Conservation (phyloP, 1,139 yeast genomes). For the Pichia sp. region DNA sequence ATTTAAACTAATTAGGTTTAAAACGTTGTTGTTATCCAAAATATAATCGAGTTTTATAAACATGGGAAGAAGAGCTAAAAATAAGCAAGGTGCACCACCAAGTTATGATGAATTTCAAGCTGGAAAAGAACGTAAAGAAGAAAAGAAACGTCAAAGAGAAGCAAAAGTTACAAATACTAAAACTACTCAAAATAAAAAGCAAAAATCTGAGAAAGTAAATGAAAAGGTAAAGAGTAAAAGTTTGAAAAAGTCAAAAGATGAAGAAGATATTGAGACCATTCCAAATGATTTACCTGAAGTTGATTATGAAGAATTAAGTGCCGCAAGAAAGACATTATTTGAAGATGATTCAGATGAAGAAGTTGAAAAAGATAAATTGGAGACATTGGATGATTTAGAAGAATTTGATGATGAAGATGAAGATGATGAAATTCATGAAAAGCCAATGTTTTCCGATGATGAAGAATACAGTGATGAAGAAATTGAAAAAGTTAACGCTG, state of each 20-base stretch:
- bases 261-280: slow-evolving; percentile 35
- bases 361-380: slow-evolving; percentile 37
- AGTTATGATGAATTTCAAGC: slow-evolving; percentile 73
- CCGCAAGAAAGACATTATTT: slow-evolving; percentile 68
- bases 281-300: slow-evolving; percentile 54
- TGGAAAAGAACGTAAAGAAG: slow-evolving; percentile 39
- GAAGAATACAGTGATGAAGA: slow-evolving; percentile 57
- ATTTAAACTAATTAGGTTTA: not conserved
- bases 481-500: slow-evolving; percentile 71
- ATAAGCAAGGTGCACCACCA: slow-evolving; percentile 89
- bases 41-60: too few species aligned
- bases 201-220: slow-evolving; percentile 1
- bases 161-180: slow-evolving; percentile 16
- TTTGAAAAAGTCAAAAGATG: slow-evolving; percentile 26
- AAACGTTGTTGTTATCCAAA: not conserved
- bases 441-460: slow-evolving; percentile 82
- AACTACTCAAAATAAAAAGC: slow-evolving; percentile 17
- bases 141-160: slow-evolving; percentile 30
- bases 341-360: slow-evolving; percentile 60
- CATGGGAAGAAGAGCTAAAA: slow-evolving; percentile 88
- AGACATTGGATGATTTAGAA: slow-evolving; percentile 48
- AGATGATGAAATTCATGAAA: slow-evolving; percentile 43
- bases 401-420: slow-evolving; percentile 31
- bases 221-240: slow-evolving; percentile 23
- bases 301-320: slow-evolving; percentile 55